phyloP scores from a whole-genome alignment of 495 filamentous ascomycete species.

The Daldinia grandis region DNA sequence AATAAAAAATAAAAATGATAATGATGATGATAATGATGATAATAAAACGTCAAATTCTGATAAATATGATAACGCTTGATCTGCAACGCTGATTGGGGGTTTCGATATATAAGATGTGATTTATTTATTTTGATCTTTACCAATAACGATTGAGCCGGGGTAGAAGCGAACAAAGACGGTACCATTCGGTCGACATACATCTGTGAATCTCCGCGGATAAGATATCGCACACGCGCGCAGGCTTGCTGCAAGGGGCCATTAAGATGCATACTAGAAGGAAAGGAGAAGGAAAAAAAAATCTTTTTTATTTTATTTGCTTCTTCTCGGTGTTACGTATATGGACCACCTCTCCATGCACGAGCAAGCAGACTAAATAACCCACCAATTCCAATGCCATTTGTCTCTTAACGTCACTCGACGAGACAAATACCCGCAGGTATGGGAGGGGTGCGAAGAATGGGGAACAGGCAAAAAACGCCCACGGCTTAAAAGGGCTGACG shows the following conservation, averaged over 20 bases:
- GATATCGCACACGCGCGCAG: constrained; percentile 13
- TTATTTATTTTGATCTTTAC: constrained; percentile 5
- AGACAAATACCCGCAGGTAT: constrained; percentile 38
- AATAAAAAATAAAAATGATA: too few relatives aligned
- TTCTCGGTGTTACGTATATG: constrained; percentile 32
- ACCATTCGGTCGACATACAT: constrained; percentile 19
- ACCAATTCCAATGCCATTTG: constrained; percentile 21
- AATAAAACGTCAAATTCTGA: constrained; percentile 9
- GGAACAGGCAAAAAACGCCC: constrained; percentile 38
- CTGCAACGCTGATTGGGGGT: constrained; percentile 16
- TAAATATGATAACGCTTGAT: constrained; percentile 19
- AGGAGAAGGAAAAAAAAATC: constrained; percentile 8
- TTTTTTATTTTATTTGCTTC: constrained; percentile 18
- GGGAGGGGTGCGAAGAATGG: constrained; percentile 22
- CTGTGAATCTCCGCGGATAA: constrained; percentile 28
- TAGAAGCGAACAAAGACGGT: constrained; percentile 27
- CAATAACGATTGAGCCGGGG: constrained; percentile 22
- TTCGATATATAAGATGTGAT: constrained; percentile 28
- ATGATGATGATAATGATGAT: too few relatives aligned
- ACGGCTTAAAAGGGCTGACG: constrained; percentile 38
- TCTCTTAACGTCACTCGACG: constrained; percentile 24
- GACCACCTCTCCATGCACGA: constrained; percentile 26
- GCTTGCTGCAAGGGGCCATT: constrained; percentile 38
- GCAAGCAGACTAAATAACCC: constrained; percentile 20
- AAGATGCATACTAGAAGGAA: constrained; percentile 27